Conservation (phyloP, 495 filamentous ascomycete genomes). For the Penicillium simplicissimum region DNA sequence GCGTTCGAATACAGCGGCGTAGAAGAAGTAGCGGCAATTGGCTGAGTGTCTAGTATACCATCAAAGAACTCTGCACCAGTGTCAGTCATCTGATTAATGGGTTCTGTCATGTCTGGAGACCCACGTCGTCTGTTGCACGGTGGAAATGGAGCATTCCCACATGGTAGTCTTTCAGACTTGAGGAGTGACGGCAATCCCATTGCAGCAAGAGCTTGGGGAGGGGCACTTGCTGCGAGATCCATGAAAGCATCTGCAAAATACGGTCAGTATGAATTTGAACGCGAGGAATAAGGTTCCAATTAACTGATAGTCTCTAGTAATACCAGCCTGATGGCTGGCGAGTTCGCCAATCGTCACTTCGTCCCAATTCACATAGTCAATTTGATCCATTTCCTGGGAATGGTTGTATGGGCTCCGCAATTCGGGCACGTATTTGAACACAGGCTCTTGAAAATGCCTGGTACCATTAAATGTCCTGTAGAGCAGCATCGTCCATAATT, state of each 20-base stretch:
- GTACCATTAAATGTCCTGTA: conserved; percentile 47
- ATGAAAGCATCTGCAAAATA: conserved; percentile 19
- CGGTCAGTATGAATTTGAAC: background rate
- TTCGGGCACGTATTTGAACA: conserved; percentile 53
- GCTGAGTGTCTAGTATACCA: conserved; percentile 47
- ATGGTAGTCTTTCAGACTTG: conserved; percentile 13
- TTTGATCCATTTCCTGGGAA: conserved; percentile 29
- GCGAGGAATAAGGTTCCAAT: background rate
- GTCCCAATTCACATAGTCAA: conserved; percentile 47
- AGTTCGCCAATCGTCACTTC: conserved; percentile 54
- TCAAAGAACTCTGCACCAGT: conserved; percentile 48
- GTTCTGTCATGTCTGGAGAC: background rate
- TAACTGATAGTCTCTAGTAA: conserved; percentile 39
- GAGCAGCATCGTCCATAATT: conserved; percentile 49
- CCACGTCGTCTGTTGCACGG: conserved; percentile 24
- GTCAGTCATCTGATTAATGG: conserved; percentile 5
- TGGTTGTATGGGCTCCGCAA: conserved; percentile 27
- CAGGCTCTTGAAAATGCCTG: conserved; percentile 45
- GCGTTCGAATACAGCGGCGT: conserved; percentile 60
- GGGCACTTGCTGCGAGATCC: conserved; percentile 10
- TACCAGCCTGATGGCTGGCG: conserved; percentile 52
- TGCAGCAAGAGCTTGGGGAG: conserved; percentile 8
- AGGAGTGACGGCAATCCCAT: conserved; percentile 35
- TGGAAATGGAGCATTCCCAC: conserved; percentile 8
- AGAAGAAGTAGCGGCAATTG: conserved; percentile 46